Evolutionary conservation across 768 basidiomycete species (phyloP), one percentile per base, ranked within the genome.

Genomic region (Tephrocybe sp.): DNA sequence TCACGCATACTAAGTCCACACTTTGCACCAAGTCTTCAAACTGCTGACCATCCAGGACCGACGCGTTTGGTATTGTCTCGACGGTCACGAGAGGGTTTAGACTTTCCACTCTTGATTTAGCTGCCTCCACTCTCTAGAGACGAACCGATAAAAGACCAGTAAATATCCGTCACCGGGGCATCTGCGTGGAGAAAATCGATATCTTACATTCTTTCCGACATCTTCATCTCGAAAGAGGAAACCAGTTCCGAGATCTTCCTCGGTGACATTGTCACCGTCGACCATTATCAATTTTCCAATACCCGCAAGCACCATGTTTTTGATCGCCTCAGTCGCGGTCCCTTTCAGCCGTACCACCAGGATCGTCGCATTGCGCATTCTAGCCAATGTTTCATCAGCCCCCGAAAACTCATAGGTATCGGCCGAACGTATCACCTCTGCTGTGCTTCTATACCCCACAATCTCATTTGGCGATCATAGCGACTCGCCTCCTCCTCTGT

Each of bases 381-480:
- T 97, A 66, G 61, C 46, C 51, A 33, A 48, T 59, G 13, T 54
- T 62, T 65, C 61, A 62, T 61, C 26, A n/a, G 30, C 39, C 10
- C 46, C 30, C 49, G 36, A 13, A 20, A 40, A 42, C 23, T 36
- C 33, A 16, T 22, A 48, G 44, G 41, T 45, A 48, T 53, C 55
- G 48, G 38, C 40, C 54, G 53, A 45, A 41, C 32, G 23, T 33
- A 45, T 19, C 31, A 55, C 94, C 88, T 81, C 70, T 97, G 92
- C 66, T 99, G 97, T 32, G 97, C 97, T 66, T 98, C 97, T 36
- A 98, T 82, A 39, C 97, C 97, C 97, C 97, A 99, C 59, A 98
- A 72, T 26, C 96, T 84, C 74, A 98, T 97, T 68, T 98, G 95
- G 22, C 96, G 85, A 67, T 98, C 97, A 67, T 98, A 97, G 20